Evolutionary conservation across 208 protist genomes (phyloP).

Genomic region (Trypanosoma congolense): DNA sequence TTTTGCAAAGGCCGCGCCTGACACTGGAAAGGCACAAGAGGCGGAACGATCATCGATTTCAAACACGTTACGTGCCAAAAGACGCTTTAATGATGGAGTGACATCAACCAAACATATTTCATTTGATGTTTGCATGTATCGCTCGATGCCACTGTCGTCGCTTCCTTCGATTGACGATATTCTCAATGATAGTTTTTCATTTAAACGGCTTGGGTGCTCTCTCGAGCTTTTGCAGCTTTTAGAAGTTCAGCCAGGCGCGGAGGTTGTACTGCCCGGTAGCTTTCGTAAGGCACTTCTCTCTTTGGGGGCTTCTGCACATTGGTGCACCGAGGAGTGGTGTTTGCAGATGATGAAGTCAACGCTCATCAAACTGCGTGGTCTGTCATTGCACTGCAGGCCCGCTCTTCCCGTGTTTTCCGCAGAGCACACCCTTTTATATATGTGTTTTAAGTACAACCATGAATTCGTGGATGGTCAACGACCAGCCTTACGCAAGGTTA

Average conservation of each 20-base stretch:
- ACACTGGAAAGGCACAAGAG: background rate
- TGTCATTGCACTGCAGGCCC: conserved; percentile 12
- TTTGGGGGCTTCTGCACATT: conserved; percentile 31
- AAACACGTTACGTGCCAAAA: background rate
- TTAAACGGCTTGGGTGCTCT: conserved; percentile 20
- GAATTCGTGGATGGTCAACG: conserved; percentile 67
- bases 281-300: conserved; percentile 47
- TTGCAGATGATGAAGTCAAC: conserved; percentile 39
- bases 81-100: background rate
- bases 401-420: conserved; percentile 18
- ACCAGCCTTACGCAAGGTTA: conserved; percentile 58
- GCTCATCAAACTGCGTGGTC: conserved; percentile 26
- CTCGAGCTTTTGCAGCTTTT: conserved; percentile 9
- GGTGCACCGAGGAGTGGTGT: conserved; percentile 53
- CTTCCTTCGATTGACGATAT: conserved; percentile 19
- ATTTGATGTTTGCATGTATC: conserved; percentile 18
- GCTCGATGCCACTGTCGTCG: conserved; percentile 12
- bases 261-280: conserved; percentile 14
- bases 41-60: background rate
- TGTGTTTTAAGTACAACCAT: conserved; percentile 74
- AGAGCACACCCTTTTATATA: conserved; percentile 20
- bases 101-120: background rate
- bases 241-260: conserved; percentile 10
- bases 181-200: conserved; percentile 12
- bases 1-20: conserved; percentile 1